phyloP scores from a whole-genome alignment of 805 yeast species.

The Metschnikowia picachoensis region DNA sequence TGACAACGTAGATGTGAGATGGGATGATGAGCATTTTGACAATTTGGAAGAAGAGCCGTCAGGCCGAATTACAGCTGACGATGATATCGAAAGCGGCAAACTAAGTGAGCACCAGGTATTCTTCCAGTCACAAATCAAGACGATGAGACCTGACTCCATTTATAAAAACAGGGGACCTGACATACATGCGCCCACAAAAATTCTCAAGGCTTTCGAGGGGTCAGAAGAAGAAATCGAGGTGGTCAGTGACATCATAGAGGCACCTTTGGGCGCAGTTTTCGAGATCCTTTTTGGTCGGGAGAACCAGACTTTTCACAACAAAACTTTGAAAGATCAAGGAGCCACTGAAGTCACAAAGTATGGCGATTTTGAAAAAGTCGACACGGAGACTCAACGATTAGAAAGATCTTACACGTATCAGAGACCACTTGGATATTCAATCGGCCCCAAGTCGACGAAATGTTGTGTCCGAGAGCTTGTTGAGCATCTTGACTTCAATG shows the following conservation, averaged over 20 bases:
- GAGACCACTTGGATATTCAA: constrained; percentile 62
- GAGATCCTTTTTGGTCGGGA: constrained; percentile 56
- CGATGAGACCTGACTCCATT: constrained; percentile 35
- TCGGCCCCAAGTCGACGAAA: constrained; percentile 74
- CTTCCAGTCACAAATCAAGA: constrained; percentile 16
- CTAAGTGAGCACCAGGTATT: neutral
- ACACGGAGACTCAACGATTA: constrained; percentile 33
- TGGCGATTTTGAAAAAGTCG: constrained; percentile 21
- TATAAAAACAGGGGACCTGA: constrained; percentile 39
- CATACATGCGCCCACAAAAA: constrained; percentile 45
- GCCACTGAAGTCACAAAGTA: constrained; percentile 54
- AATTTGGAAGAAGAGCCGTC: constrained; percentile 5
- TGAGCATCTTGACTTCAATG: constrained; percentile 47
- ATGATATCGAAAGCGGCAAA: neutral
- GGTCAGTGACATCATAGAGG: constrained; percentile 48
- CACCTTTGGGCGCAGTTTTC: constrained; percentile 64
- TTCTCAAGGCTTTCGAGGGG: constrained; percentile 7
- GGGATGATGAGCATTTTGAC: constrained; percentile 7
- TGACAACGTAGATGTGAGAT: constrained; percentile 8
- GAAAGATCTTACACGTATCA: constrained; percentile 53
- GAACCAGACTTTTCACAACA: constrained; percentile 42
- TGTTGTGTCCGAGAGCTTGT: constrained; percentile 62
- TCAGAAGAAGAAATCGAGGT: constrained; percentile 51
- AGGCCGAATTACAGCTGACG: neutral
- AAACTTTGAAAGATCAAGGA: constrained; percentile 54